Base-by-base conservation (phyloP, 1,284 basidiomycete species). In the Marasmius fiardii region DNA sequence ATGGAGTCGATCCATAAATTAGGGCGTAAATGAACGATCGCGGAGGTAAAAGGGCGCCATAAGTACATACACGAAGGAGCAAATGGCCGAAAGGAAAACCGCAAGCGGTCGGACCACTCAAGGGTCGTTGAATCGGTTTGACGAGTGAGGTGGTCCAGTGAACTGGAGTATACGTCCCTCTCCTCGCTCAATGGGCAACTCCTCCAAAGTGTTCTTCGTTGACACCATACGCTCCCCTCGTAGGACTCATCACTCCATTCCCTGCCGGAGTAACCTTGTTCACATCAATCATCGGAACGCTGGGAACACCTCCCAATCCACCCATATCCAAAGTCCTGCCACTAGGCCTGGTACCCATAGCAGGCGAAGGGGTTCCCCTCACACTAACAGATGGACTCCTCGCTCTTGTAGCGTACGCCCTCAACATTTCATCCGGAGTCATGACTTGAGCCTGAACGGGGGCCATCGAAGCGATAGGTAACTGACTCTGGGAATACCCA, bases 391-490 rank as follows among this genome's bases (percentile, higher is more conserved):
- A 14, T 23, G 54, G 44, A 10, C 21, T 37, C 69, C 54, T 74
- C 68, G 69, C 77, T 73, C 3, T 76, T 71, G 74, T 82, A 79
- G 45, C 76, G 57, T 54, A 71, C 66, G 23, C 72, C 74, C 61
- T 71, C 59, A 61, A 72, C 65, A 53, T 69, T 24, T 54, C 49
- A 35, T 52, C 56, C 56, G 69, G 58, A 51, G 70, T 64, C 11
- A 63, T 64, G 28, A 75, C 70, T 31, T 62, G 64, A 2, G 73
- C 71, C 4, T 72, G 67, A 18, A 63, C 34, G 21, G 69, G 67
- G 5, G 45, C 45, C 24, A 37, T 41, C 12, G 31, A 48, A 28
- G 16, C 51, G 54, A 24, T 44, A 21, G 51, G 55, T 14, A 39
- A 49, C 23, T 37, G 54, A 41, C 39, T 41, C 39, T 20, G 44